phyloP scores from a whole-genome alignment of 768 basidiomycete species.

The Candolleomyces efflorescens region DNA sequence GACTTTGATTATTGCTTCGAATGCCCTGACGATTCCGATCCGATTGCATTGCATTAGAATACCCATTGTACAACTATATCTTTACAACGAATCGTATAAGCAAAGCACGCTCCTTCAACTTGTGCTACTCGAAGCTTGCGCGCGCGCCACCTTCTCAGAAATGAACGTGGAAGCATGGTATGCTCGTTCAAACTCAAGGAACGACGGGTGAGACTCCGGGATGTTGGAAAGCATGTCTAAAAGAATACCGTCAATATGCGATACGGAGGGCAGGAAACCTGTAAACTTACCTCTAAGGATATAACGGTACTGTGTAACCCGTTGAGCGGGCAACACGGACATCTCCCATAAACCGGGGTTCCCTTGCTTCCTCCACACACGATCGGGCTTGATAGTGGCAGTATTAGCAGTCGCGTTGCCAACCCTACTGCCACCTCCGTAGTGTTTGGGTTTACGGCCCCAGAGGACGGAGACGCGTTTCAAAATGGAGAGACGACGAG shows the following conservation, averaged over 20 bases:
- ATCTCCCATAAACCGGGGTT: constrained; percentile 45
- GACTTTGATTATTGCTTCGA: no score
- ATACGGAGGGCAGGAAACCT: not conserved
- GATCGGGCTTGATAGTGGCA: not conserved
- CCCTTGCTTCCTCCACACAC: constrained; percentile 5
- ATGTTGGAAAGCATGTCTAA: not conserved
- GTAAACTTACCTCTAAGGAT: constrained; percentile 49
- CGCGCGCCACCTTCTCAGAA: constrained; percentile 10
- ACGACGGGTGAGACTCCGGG: not conserved
- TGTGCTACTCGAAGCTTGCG: not conserved
- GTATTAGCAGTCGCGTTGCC: not conserved
- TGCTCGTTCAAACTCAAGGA: constrained; percentile 20
- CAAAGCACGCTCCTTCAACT: no score
- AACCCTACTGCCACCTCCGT: constrained; percentile 5
- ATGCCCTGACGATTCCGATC: no score
- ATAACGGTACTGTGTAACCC: constrained; percentile 60
- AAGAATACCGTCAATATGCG: not conserved
- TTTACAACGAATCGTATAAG: no score
- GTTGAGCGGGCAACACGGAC: constrained; percentile 59
- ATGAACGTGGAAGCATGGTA: constrained; percentile 22
- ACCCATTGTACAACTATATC: no score
- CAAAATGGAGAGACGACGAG: not conserved
- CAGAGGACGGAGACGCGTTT: constrained; percentile 9
- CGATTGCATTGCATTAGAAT: no score
- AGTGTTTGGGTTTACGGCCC: not conserved